phyloP scores from a whole-genome alignment of 1,284 basidiomycete genomes.

The Ustilago shanxiensis region DNA sequence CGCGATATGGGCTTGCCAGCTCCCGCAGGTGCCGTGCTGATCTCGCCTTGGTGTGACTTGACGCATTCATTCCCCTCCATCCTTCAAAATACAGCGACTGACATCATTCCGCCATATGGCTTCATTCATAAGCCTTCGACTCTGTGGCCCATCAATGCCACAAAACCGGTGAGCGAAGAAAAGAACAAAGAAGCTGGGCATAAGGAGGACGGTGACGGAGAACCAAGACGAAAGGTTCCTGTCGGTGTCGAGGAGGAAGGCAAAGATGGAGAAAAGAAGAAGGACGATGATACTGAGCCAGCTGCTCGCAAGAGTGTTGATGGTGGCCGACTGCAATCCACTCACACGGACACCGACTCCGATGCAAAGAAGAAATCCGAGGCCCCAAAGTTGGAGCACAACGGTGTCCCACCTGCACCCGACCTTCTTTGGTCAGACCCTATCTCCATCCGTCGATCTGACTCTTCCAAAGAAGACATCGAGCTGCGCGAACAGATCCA shows the following conservation, averaged over 20 bases:
- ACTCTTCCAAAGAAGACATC: slow-evolving; percentile 33
- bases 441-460: slow-evolving; percentile 39
- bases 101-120: slow-evolving; percentile 75
- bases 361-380: neutral
- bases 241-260: slow-evolving; percentile 30
- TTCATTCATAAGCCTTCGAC: slow-evolving; percentile 69
- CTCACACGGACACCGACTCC: neutral
- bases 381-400: neutral
- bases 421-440: slow-evolving; percentile 56
- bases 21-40: slow-evolving; percentile 75
- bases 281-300: slow-evolving; percentile 19
- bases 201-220: slow-evolving; percentile 2
- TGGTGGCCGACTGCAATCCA: slow-evolving; percentile 17
- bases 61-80: slow-evolving; percentile 95
- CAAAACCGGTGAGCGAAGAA: slow-evolving; percentile 22
- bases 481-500: slow-evolving; percentile 78
- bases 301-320: slow-evolving; percentile 33
- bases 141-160: slow-evolving; percentile 64
- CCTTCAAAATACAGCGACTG: slow-evolving; percentile 81
- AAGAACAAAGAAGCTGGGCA: neutral
- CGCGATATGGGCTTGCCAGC: slow-evolving; percentile 85
- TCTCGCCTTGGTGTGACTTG: slow-evolving; percentile 82
- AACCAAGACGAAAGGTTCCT: slow-evolving; percentile 30
- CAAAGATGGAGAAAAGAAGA: neutral
- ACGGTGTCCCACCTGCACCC: slow-evolving; percentile 41